Conservation (phyloP, 2,329 filamentous ascomycete species). For the Apiospora rasikravindrae region DNA sequence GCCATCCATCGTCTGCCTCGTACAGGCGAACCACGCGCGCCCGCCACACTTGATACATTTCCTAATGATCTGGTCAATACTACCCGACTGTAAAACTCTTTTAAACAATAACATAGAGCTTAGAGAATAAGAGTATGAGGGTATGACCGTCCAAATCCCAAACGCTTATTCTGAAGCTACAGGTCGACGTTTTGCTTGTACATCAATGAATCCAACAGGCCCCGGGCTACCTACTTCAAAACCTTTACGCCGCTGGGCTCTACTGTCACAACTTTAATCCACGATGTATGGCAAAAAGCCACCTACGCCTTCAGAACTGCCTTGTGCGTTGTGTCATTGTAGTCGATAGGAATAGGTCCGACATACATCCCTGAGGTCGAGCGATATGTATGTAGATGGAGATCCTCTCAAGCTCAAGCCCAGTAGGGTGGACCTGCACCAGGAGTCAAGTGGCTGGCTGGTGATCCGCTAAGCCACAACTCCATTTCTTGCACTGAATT, state of each 20-base stretch:
- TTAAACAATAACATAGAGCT: not conserved
- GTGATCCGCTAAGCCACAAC: slow-evolving; percentile 12
- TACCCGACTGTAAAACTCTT: not conserved
- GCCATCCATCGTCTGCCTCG: not conserved
- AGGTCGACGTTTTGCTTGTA: not conserved
- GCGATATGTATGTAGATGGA: not conserved
- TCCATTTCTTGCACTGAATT: not conserved
- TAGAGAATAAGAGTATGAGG: not conserved
- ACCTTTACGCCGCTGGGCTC: not conserved
- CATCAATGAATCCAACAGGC: not conserved
- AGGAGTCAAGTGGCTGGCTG: not conserved
- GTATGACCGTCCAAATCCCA: not conserved
- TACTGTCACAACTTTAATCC: not conserved
- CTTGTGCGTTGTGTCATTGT: not conserved
- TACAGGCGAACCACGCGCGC: not conserved
- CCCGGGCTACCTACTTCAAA: not conserved
- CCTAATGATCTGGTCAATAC: not conserved
- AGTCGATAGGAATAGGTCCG: not conserved
- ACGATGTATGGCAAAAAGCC: not conserved
- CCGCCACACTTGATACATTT: not conserved
- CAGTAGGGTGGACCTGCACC: not conserved
- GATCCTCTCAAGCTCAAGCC: not conserved
- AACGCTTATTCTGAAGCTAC: not conserved
- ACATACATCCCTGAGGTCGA: not conserved
- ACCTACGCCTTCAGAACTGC: not conserved